Percentiles rank a stretch among this genome's conserved stretches.
Conservation (phyloP, 345 rosid species). For the Citrus reticulata region DNA sequence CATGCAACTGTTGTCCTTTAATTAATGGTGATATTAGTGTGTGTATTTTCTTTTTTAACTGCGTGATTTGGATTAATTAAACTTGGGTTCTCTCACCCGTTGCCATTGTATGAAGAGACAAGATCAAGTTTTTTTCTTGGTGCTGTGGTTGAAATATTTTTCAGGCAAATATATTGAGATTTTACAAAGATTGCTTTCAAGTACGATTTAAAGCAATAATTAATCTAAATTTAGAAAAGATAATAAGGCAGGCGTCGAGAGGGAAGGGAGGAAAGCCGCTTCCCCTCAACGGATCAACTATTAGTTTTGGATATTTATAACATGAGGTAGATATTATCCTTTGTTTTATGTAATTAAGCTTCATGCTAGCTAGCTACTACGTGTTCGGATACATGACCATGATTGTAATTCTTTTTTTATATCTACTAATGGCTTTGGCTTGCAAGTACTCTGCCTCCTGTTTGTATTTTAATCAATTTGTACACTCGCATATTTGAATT, state of each 20-base stretch:
- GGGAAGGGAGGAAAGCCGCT: slow-evolving; percentile 25
- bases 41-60: not conserved
- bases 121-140: not conserved
- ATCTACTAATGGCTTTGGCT: too few relatives aligned
- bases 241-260: slow-evolving; percentile 12
- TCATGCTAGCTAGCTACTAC: not conserved
- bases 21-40: not conserved
- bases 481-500: too few relatives aligned
- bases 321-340: not conserved
- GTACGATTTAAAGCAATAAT: not conserved
- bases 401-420: too few relatives aligned
- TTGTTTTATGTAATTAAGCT: not conserved
- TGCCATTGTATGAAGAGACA: not conserved
- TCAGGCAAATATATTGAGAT: not conserved
- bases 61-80: not conserved
- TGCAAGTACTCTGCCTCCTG: too few relatives aligned
- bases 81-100: not conserved
- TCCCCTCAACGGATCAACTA: not conserved
- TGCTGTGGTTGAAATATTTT: not conserved
- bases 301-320: not conserved
- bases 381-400: not conserved
- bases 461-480: too few relatives aligned
- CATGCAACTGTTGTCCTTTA: not conserved
- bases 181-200: not conserved
- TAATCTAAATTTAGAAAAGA: slow-evolving; percentile 4